phyloP scores from a whole-genome alignment of 495 filamentous ascomycete species.

The Apodospora peruviana region DNA sequence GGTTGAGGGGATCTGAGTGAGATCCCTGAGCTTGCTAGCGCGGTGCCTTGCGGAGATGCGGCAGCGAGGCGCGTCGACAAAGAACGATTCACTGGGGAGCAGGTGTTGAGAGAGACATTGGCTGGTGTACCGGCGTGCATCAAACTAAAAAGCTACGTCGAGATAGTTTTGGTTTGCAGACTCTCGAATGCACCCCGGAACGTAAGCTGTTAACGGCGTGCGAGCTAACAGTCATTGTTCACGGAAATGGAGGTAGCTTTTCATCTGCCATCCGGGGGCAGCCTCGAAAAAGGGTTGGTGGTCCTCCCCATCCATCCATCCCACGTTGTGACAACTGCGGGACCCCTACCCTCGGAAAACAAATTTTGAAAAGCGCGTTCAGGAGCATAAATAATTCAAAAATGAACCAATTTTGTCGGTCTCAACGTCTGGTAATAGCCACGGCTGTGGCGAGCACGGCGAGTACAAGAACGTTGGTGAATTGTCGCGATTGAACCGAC shows the following conservation, averaged over 20 bases:
- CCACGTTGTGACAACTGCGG: conserved; percentile 6
- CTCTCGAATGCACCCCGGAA: too few relatives aligned
- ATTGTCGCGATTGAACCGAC: conserved; percentile 3
- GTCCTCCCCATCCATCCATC: neutral
- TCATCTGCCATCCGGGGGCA: too few relatives aligned
- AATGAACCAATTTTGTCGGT: conserved; percentile 9
- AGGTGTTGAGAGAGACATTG: too few relatives aligned
- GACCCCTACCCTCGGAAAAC: conserved; percentile 28
- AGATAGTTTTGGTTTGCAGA: too few relatives aligned
- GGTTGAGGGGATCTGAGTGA: conserved; percentile 4
- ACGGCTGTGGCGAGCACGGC: conserved; percentile 18
- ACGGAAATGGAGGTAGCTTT: too few relatives aligned
- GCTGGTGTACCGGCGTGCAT: too few relatives aligned
- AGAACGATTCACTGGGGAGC: too few relatives aligned
- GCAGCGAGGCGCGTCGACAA: neutral
- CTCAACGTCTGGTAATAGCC: conserved; percentile 16
- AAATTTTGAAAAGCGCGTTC: conserved; percentile 11
- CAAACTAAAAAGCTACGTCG: too few relatives aligned
- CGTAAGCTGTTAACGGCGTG: too few relatives aligned
- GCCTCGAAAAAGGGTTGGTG: too few relatives aligned
- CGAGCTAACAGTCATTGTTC: too few relatives aligned
- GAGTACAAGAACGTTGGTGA: conserved; percentile 29
- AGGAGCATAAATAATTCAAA: conserved; percentile 18
- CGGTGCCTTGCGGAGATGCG: conserved; percentile 12
- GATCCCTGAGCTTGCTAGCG: conserved; percentile 17